These are phyloP conservation scores for Dalbergia cochinchinensis DNA, from an alignment of 306 rosid genomes.

Conservation along the genomic window DNA sequence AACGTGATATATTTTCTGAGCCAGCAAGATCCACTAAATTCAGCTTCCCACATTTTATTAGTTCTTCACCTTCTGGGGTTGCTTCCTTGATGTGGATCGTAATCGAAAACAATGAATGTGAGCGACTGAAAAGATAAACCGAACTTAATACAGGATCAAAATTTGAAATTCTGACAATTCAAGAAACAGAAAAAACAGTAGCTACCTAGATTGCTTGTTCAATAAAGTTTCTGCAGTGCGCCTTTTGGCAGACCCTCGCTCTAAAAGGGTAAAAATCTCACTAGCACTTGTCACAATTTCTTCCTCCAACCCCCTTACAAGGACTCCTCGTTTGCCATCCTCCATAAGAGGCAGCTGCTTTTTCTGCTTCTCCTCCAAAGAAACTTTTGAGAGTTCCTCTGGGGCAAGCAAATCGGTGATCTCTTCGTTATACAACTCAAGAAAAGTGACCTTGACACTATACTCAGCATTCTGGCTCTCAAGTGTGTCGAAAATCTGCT, in stretches of 20 bases:
- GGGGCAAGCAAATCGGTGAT: constrained; percentile 97
- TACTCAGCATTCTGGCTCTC: constrained; percentile 93
- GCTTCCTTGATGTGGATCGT: constrained; percentile 99
- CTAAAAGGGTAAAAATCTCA: constrained; percentile 85
- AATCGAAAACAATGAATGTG: constrained; percentile 94
- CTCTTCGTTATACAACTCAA: constrained; percentile 92
- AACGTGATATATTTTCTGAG: constrained; percentile 96
- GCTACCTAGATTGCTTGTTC: constrained; percentile 93
- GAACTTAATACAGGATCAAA: constrained; percentile 7
- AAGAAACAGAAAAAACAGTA: constrained; percentile 20
- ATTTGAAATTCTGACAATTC: not conserved
- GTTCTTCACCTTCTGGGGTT: constrained; percentile 98
- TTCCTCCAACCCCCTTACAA: constrained; percentile 91
- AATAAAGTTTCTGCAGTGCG: constrained; percentile 96
- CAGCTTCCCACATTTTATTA: constrained; percentile 95
- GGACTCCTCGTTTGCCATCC: constrained; percentile 99
- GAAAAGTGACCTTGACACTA: constrained; percentile 91
- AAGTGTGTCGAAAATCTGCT: constrained; percentile 93
- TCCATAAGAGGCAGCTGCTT: constrained; percentile 96
- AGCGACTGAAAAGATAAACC: constrained; percentile 72
- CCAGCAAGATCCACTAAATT: constrained; percentile 98
- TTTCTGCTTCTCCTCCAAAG: constrained; percentile 84
- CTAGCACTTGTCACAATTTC: constrained; percentile 91
- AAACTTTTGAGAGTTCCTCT: constrained; percentile 74
- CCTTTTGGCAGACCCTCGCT: constrained; percentile 94